A percentile compares a stretch with the other conserved stretches of the same genome.
Evolutionary conservation across 192 early-diverging fungal species (phyloP).

Genomic region (Chytriomyces sp.): DNA sequence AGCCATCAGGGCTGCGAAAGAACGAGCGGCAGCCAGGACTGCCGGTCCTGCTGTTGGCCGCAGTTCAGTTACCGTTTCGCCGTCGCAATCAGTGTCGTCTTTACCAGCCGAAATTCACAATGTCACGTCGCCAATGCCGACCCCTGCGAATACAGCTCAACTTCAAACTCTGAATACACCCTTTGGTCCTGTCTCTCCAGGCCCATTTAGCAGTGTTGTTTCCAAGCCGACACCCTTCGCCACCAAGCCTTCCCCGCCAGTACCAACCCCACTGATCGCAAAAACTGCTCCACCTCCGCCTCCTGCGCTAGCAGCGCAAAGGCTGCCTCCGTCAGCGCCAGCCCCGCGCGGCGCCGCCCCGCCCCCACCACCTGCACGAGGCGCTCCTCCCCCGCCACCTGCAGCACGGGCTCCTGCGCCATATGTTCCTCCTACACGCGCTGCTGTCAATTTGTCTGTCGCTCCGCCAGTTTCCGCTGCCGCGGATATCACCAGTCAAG

Average conservation of each 20-base stretch:
- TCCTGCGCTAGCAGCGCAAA: not conserved
- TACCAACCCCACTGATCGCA: not conserved
- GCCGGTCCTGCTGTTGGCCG: not conserved
- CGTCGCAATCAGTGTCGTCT: not conserved
- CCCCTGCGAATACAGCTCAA: too few relatives aligned
- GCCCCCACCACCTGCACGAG: not conserved
- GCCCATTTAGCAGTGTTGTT: not conserved
- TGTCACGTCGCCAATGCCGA: too few relatives aligned
- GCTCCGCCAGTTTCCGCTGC: slow-evolving; percentile 6
- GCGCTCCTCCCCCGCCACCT: slow-evolving; percentile 6
- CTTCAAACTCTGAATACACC: not conserved
- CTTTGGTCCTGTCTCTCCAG: not conserved
- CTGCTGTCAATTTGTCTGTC: not conserved
- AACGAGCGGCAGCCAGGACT: slow-evolving; percentile 46
- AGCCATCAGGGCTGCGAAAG: slow-evolving; percentile 50
- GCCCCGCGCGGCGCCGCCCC: slow-evolving; percentile 4
- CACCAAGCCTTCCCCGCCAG: too few relatives aligned
- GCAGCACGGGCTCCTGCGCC: not conserved
- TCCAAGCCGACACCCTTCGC: not conserved
- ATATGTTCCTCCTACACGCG: not conserved
- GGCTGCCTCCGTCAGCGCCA: not conserved
- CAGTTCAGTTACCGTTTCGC: not conserved
- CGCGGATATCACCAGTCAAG: slow-evolving; percentile 1
- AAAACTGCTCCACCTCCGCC: not conserved
- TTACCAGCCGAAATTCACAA: too few relatives aligned